phyloP scores from a whole-genome alignment of 495 filamentous ascomycete genomes.

The Penicillium samsonianum region DNA sequence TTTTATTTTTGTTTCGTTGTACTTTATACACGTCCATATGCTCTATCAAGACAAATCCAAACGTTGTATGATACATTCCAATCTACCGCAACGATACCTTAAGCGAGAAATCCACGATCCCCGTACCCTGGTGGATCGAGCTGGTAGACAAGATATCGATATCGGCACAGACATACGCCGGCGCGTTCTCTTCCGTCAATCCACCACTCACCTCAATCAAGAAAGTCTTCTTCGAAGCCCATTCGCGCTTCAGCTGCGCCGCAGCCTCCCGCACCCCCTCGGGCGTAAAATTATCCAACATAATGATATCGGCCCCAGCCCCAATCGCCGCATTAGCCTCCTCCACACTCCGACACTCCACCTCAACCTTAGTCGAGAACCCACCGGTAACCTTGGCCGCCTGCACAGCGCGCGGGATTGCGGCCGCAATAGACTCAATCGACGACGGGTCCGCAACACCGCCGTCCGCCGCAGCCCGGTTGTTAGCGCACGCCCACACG shows the following conservation, averaged over 20 bases:
- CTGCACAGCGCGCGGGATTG: constrained; percentile 78
- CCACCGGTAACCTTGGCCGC: constrained; percentile 84
- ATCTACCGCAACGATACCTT: constrained; percentile 65
- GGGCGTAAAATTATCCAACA: constrained; percentile 91
- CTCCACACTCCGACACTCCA: constrained; percentile 83
- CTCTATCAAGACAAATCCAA: constrained; percentile 8
- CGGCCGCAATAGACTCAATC: constrained; percentile 50
- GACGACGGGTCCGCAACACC: constrained; percentile 11
- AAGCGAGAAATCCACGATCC: constrained; percentile 91
- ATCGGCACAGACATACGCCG: constrained; percentile 77
- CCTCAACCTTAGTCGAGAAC: constrained; percentile 91
- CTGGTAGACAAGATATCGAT: constrained; percentile 95
- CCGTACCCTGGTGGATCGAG: constrained; percentile 92
- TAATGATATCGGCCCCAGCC: constrained; percentile 91
- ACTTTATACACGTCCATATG: constrained; percentile 21
- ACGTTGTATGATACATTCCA: constrained; percentile 17
- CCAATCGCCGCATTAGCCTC: constrained; percentile 88
- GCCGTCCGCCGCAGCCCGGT: constrained; percentile 31
- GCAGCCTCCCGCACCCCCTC: constrained; percentile 74
- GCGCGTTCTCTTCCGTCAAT: constrained; percentile 80
- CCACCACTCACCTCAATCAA: constrained; percentile 92
- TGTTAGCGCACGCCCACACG: constrained; percentile 75
- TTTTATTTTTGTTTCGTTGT: constrained; percentile 10
- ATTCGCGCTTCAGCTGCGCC: constrained; percentile 69
- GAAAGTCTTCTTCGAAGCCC: constrained; percentile 64